Evolutionary conservation across 2,329 filamentous ascomycete genomes (phyloP).

Genomic region (Dendryphion nanum): DNA sequence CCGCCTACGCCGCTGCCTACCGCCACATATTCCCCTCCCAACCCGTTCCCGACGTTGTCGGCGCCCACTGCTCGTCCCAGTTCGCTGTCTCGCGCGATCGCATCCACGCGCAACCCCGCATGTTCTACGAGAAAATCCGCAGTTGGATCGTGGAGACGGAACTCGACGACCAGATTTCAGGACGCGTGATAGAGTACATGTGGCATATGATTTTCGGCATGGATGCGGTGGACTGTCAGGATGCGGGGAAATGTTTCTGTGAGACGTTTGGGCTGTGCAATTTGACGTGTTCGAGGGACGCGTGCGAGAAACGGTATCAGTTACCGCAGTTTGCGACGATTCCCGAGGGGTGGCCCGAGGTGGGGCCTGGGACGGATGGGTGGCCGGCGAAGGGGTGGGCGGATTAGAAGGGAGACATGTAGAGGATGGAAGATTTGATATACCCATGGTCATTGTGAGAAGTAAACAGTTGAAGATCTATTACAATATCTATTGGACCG

Average conservation of each 20-base stretch:
- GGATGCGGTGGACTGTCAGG: conserved; percentile 55
- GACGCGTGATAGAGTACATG: conserved; percentile 54
- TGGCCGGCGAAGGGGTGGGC: conserved; percentile 20
- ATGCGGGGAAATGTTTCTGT: conserved; percentile 62
- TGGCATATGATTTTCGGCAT: conserved; percentile 48
- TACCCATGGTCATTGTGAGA: too few relatives aligned
- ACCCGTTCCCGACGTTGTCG: conserved; percentile 43
- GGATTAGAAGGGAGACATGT: too few relatives aligned
- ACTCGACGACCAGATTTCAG: conserved; percentile 47
- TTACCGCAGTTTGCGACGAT: conserved; percentile 57
- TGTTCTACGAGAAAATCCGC: conserved; percentile 48
- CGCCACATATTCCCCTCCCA: conserved; percentile 43
- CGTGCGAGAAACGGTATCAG: conserved; percentile 57
- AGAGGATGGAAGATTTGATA: too few relatives aligned
- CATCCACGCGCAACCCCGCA: conserved; percentile 41
- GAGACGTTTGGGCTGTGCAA: conserved; percentile 61
- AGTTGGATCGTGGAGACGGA: conserved; percentile 47
- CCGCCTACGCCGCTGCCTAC: conserved; percentile 46
- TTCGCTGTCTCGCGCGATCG: conserved; percentile 49
- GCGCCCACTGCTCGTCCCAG: conserved; percentile 51
- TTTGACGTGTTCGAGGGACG: conserved; percentile 38
- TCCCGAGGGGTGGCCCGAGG: conserved; percentile 59
- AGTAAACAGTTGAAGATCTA: too few relatives aligned
- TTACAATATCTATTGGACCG: too few relatives aligned
- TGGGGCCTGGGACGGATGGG: conserved; percentile 37